Evolutionary conservation across 805 yeast genomes (phyloP), one percentile per base, ranked within the genome.

Genomic region (Yarrowia yakushimensis): DNA sequence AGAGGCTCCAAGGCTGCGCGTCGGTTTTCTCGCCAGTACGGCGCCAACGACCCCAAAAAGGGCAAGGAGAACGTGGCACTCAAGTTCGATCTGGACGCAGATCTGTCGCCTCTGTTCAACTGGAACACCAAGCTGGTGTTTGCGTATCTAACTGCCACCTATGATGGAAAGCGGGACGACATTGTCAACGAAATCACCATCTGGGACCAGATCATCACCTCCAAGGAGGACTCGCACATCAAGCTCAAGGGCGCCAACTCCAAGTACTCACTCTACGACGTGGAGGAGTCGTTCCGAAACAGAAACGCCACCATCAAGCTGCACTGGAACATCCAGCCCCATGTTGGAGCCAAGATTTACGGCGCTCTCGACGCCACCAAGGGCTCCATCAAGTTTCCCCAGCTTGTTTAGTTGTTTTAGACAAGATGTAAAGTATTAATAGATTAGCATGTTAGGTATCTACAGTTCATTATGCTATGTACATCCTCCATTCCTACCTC

Each of bases 41-140:
- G 97, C 1, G 85, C 92, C 3, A 74, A 74, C 9, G 79, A 80
- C 63, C 84, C 85, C 57, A 39, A 55, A 11, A 81, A 79, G 66
- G 85, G 88, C 57, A 91, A 87, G 75, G 96, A 92, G 70, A 90
- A 90, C 71, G 79, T 87, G 63, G 82, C 81, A 68, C 73, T 91
- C 39, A 75, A 76, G 12, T 91, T 94, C 69, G 96, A 90, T 71
- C 76, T 94, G 50, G 83, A 83, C 17, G 72, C 82, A 1, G 97
- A 93, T 73, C 78, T 93, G 65, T 72, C 88, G 1, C 85, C 90
- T 1, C 79, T 94, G 60, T 92, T 92, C 81, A 91, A 88, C 74
- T 93, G 97, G 97, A 94, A 93, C 75, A 94, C 99, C 12, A 93
- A 93, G 72, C 98, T 93, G 74, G 85, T 93, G n/a, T 93, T 94